A percentile compares a stretch with the other conserved stretches of the same genome.
These are phyloP conservation scores for Globisporangium nagaii DNA, from an alignment of 352 stramenopile species.

Conservation along the genomic window DNA sequence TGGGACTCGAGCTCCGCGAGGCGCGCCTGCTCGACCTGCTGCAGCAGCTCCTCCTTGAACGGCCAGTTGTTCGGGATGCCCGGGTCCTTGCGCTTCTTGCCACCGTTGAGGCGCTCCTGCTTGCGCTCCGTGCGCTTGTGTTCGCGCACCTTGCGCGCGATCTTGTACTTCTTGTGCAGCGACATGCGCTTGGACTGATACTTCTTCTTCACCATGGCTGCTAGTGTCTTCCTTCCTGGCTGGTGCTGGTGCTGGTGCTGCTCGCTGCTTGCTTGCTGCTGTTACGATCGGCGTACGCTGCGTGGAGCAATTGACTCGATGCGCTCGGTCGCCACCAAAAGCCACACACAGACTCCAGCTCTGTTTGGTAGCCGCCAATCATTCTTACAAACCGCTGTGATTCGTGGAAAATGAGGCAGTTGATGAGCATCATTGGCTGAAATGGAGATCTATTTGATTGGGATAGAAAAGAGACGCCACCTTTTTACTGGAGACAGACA, in stretches of 20 bases:
- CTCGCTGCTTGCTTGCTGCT: neutral
- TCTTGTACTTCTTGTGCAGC: constrained; percentile 99
- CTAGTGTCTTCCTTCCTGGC: neutral
- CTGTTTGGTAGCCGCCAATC: constrained; percentile 26
- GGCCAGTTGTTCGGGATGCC: constrained; percentile 98
- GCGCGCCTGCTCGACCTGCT: constrained; percentile 77
- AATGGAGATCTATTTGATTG: neutral
- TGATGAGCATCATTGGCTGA: neutral
- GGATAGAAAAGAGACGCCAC: neutral
- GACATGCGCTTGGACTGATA: constrained; percentile 96
- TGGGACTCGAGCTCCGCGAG: constrained; percentile 65
- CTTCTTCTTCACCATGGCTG: constrained; percentile 98
- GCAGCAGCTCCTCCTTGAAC: constrained; percentile 95
- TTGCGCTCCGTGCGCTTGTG: constrained; percentile 95
- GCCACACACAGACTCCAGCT: constrained; percentile 1
- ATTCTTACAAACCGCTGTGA: constrained; percentile 17
- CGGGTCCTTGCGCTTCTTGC: constrained; percentile 96
- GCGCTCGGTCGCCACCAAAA: constrained; percentile 1
- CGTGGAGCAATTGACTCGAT: constrained; percentile 1
- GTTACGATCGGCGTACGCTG: constrained; percentile 1
- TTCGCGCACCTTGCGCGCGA: constrained; percentile 88
- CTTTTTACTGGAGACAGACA: neutral
- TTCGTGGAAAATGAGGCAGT: constrained; percentile 19
- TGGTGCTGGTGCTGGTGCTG: constrained; percentile 1
- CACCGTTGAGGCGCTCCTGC: constrained; percentile 77